A percentile compares a stretch with the other conserved stretches of the same genome.
These are phyloP conservation scores for Penicillium palitans DNA, from an alignment of 2,329 filamentous ascomycete species.

Conservation along the genomic window DNA sequence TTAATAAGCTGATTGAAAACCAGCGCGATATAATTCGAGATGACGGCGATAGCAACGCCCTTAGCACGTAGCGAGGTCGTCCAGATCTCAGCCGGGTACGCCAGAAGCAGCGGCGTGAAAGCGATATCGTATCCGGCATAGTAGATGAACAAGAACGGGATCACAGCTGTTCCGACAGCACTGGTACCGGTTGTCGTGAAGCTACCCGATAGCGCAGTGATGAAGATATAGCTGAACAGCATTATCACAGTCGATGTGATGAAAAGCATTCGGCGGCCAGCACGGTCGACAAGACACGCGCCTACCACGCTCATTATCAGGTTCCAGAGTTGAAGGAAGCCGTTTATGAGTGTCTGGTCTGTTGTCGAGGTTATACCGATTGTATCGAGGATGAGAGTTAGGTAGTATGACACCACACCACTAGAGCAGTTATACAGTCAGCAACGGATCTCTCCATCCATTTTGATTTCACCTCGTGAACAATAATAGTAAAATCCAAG, in stretches of 20 bases:
- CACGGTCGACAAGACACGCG: slow-evolving; percentile 14
- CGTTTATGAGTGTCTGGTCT: slow-evolving; percentile 17
- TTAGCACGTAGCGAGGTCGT: slow-evolving; percentile 25
- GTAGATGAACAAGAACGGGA: slow-evolving; percentile 33
- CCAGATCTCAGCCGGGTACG: slow-evolving; percentile 30
- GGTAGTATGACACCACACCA: slow-evolving; percentile 16
- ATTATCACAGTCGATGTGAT: slow-evolving; percentile 17
- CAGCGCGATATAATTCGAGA: slow-evolving; percentile 4
- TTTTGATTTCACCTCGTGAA: background rate
- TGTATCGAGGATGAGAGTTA: slow-evolving; percentile 12
- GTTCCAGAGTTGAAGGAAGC: slow-evolving; percentile 21
- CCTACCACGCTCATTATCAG: slow-evolving; percentile 15
- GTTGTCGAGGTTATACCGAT: slow-evolving; percentile 14
- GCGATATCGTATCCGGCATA: slow-evolving; percentile 30
- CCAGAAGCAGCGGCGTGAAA: slow-evolving; percentile 23
- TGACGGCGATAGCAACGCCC: slow-evolving; percentile 26
- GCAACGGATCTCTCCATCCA: background rate
- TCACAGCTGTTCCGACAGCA: slow-evolving; percentile 27
- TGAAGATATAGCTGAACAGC: slow-evolving; percentile 20
- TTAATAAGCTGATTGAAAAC: slow-evolving; percentile 8
- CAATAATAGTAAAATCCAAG: background rate
- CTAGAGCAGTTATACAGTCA: background rate
- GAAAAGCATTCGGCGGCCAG: slow-evolving; percentile 16
- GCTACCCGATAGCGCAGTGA: slow-evolving; percentile 26
- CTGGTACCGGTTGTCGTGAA: slow-evolving; percentile 18